phyloP scores from a whole-genome alignment of 2,329 filamentous ascomycete genomes.

The Botrytis paeoniae region DNA sequence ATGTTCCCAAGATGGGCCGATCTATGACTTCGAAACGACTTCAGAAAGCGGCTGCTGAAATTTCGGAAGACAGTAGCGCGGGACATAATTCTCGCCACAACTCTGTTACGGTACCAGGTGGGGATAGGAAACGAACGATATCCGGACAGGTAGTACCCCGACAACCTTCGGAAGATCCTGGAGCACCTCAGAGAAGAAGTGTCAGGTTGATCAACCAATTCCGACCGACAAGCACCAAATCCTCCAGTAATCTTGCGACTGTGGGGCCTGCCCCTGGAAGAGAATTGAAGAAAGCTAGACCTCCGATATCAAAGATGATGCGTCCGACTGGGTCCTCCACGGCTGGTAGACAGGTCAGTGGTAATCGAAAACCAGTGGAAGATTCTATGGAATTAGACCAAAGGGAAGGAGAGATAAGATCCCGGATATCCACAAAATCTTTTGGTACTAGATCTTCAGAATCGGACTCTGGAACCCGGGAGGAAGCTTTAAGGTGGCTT shows the following conservation, averaged over 20 bases:
- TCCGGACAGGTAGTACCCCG: slow-evolving; percentile 70
- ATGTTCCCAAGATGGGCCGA: slow-evolving; percentile 39
- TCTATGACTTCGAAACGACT: slow-evolving; percentile 35
- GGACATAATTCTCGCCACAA: slow-evolving; percentile 27
- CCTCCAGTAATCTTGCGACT: slow-evolving; percentile 50
- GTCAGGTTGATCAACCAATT: slow-evolving; percentile 70
- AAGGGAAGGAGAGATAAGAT: slow-evolving; percentile 50
- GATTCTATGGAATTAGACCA: slow-evolving; percentile 67
- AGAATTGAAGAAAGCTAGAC: slow-evolving; percentile 81
- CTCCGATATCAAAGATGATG: slow-evolving; percentile 64
- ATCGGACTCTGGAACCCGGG: slow-evolving; percentile 60
- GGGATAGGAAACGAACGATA: slow-evolving; percentile 84
- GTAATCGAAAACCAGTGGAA: slow-evolving; percentile 77
- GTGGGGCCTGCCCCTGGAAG: slow-evolving; percentile 60
- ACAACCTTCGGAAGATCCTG: slow-evolving; percentile 58
- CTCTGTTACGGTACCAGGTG: slow-evolving; percentile 36
- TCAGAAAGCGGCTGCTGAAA: slow-evolving; percentile 34
- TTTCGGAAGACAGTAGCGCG: slow-evolving; percentile 29
- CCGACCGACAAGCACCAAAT: slow-evolving; percentile 51
- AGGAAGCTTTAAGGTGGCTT: slow-evolving; percentile 73
- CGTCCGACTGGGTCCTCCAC: slow-evolving; percentile 65
- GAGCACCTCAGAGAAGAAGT: slow-evolving; percentile 65
- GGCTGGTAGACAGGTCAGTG: slow-evolving; percentile 84
- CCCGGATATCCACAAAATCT: slow-evolving; percentile 32
- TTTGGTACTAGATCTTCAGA: slow-evolving; percentile 34